Percentiles rank a stretch among this genome's conserved stretches.
phyloP scores from a whole-genome alignment of 169 alveolate species.

The Neospora caninum region DNA sequence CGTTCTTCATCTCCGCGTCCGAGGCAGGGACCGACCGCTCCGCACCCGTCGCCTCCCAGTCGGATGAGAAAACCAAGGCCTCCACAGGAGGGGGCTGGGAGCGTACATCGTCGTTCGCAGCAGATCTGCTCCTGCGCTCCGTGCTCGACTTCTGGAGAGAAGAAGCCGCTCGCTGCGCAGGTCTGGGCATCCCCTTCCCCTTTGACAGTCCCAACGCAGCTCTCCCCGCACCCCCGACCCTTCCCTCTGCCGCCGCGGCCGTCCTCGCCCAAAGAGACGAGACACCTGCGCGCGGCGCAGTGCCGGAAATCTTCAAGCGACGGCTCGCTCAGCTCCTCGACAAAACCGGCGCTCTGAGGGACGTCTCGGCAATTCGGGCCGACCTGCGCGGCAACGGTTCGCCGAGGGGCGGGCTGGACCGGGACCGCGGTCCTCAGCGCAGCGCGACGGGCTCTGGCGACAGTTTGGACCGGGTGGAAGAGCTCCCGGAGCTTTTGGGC shows the following conservation, averaged over 20 bases:
- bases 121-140: background rate
- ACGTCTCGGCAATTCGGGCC: background rate
- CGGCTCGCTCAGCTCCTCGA: background rate
- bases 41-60: background rate
- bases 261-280: conserved; percentile 25
- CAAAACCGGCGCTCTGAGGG: background rate
- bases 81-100: background rate
- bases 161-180: conserved; percentile 56
- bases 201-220: background rate
- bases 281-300: conserved; percentile 12
- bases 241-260: conserved; percentile 27
- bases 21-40: background rate
- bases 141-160: conserved; percentile 64
- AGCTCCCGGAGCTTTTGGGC: too few relatives aligned
- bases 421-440: background rate
- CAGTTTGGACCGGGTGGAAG: too few relatives aligned
- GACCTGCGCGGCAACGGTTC: background rate
- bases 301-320: conserved; percentile 29
- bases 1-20: background rate
- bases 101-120: background rate
- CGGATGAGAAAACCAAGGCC: background rate
- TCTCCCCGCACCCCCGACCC: conserved; percentile 1
- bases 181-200: conserved; percentile 42
- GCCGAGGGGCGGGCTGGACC: background rate
- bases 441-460: background rate